Evolutionary conservation across 202 grass and related monocot species (phyloP).

Genomic region (Hordeum pubiflorum): DNA sequence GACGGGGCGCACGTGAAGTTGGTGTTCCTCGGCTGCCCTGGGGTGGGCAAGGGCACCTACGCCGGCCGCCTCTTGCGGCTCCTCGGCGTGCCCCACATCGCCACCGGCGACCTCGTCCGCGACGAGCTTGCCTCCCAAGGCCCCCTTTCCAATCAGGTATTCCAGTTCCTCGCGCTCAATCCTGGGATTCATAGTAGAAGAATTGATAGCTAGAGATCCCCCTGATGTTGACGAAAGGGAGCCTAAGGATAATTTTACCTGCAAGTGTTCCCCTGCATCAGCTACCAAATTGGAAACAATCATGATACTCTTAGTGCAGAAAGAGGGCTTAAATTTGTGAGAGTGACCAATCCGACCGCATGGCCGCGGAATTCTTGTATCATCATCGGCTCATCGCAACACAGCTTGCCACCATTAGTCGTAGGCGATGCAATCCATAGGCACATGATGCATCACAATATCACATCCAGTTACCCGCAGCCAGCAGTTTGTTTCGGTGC

Average conservation of each 20-base stretch:
- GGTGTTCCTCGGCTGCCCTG: slow-evolving; percentile 82
- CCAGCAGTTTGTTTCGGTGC: not conserved
- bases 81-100: slow-evolving; percentile 73
- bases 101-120: slow-evolving; percentile 34
- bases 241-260: too few species aligned
- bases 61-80: slow-evolving; percentile 76
- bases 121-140: slow-evolving; percentile 37
- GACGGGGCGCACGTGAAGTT: slow-evolving; percentile 66
- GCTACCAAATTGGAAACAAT: not conserved
- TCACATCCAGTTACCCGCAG: not conserved
- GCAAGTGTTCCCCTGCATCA: not conserved
- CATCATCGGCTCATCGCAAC: too few species aligned
- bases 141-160: slow-evolving; percentile 55
- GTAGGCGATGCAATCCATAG: too few species aligned
- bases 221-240: too few species aligned
- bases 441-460: not conserved
- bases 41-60: slow-evolving; percentile 92
- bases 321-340: too few species aligned
- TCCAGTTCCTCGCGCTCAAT: not conserved
- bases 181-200: not conserved
- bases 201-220: too few species aligned
- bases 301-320: too few species aligned
- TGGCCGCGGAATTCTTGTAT: too few species aligned
- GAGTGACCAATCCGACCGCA: too few species aligned
- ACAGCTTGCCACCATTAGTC: too few species aligned